Base-by-base conservation (phyloP, 768 basidiomycete genomes). In the Amanita exitialis region DNA sequence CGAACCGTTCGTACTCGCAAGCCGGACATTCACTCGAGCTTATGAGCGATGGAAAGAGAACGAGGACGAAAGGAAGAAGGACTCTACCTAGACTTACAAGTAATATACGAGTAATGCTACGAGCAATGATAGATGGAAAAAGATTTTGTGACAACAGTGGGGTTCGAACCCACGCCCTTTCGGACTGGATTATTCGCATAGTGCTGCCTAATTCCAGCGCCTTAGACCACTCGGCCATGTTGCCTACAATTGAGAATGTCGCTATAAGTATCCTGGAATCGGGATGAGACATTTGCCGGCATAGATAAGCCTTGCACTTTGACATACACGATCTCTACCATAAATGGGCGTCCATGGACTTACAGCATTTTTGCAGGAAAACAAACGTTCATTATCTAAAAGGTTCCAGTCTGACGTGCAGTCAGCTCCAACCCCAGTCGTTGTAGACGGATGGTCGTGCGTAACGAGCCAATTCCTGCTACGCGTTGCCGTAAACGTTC, bases 361-460 rank as follows among this genome's bases (percentile, higher is more conserved):
- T 28, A 72, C 74, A 43, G 76, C 74, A 6, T 79, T 72, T 61
- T 63, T 79, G 38, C 69, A 72, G 44, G 78, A 78, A 59, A 71
- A 77, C 54, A 65, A 66, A 46, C 73, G 73, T 9, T 48, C 55
- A 4, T 63, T 79, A 25, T 73, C 74, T 9, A 63, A 62, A 39
- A 62, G 67, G 4, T 57, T 60, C 52, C 54, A 60, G 30, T 44
- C 65, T 47, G 44, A 62, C 49, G 36, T 56, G 49, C 56, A 61
- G 3, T 56, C 51, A 39, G 49, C 51, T 21, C 52, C 65, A 44
- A 69, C 74, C 16, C 69, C 77, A 28, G 68, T 90, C 53, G 82
- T 92, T 7, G 77, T 91, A 45, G 89, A 92, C 67, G 89, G 79
- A 41, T 89, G 83, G 86, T 90, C 89, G 89, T 91, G 64, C 81